Percentiles rank a stretch among this genome's conserved stretches.
These are phyloP conservation scores for Crepidotus variabilis DNA, from an alignment of 768 basidiomycete genomes.

Conservation along the genomic window DNA sequence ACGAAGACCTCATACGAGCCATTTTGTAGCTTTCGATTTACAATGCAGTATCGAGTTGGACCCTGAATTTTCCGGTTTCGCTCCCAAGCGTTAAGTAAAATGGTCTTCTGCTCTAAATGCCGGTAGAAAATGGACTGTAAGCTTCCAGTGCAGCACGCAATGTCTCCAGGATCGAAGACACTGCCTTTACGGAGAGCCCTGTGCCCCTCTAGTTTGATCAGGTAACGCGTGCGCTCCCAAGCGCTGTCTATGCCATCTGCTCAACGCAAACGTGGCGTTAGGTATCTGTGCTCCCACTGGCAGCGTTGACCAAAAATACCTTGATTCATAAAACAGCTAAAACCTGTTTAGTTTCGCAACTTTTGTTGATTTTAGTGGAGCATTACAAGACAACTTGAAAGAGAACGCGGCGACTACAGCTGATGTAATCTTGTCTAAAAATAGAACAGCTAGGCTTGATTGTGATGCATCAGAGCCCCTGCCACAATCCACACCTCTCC, in stretches of 20 bases:
- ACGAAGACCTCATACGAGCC: constrained; percentile 31
- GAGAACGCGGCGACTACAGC: background rate
- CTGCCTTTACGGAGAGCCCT: constrained; percentile 5
- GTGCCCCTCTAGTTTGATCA: constrained; percentile 6
- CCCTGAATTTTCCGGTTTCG: constrained; percentile 6
- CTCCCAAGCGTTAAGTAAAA: constrained; percentile 19
- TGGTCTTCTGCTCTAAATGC: constrained; percentile 16
- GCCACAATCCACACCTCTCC: background rate
- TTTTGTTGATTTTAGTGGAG: too few species aligned
- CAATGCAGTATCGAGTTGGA: constrained; percentile 30
- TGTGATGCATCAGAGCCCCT: background rate
- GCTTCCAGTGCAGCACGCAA: constrained; percentile 20
- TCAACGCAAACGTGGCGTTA: background rate
- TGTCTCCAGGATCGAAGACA: constrained; percentile 24
- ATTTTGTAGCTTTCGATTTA: constrained; percentile 25
- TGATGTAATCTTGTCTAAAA: background rate
- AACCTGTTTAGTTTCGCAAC: too few species aligned
- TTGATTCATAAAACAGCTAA: too few species aligned
- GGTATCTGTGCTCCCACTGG: too few species aligned
- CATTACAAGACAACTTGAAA: too few species aligned
- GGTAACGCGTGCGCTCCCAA: constrained; percentile 17
- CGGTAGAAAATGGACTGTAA: constrained; percentile 17
- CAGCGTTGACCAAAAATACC: too few species aligned
- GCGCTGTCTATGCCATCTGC: background rate
- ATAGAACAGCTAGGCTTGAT: background rate